Percentiles rank a stretch among this genome's conserved stretches.
phyloP scores from a whole-genome alignment of 2,329 filamentous ascomycete species.

The Epichloe typhina region DNA sequence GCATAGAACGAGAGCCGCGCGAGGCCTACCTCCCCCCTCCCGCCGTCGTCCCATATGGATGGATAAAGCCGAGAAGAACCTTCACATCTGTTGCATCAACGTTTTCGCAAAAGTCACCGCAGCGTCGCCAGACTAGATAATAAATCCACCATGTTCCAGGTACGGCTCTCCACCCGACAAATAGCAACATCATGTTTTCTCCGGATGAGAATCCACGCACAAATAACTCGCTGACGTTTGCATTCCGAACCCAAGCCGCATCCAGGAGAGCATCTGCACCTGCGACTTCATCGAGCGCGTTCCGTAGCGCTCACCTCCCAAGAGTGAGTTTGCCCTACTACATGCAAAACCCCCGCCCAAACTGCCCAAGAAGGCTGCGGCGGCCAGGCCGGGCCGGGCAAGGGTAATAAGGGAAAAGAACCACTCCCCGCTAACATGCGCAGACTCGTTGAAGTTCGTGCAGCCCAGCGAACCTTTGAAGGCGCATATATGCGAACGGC shows the following conservation, averaged over 20 bases:
- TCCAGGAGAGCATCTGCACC: conserved; percentile 60
- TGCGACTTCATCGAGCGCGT: conserved; percentile 72
- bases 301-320: conserved; percentile 69
- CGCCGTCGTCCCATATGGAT: too few relatives aligned
- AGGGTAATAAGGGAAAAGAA: too few relatives aligned
- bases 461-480: conserved; percentile 91
- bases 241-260: conserved; percentile 32
- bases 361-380: too few relatives aligned
- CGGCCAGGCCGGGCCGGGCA: too few relatives aligned
- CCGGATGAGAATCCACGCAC: not conserved
- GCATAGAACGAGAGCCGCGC: not conserved
- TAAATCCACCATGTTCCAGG: conserved; percentile 9
- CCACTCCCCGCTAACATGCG: not conserved
- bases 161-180: not conserved
- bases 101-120: not conserved
- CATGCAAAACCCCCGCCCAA: too few relatives aligned
- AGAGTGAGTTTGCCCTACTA: conserved; percentile 34
- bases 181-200: too few relatives aligned
- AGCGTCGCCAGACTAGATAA: too few relatives aligned
- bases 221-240: too few relatives aligned
- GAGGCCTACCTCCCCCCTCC: too few relatives aligned
- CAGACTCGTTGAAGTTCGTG: conserved; percentile 81
- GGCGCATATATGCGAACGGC: conserved; percentile 93
- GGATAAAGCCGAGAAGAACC: not conserved
- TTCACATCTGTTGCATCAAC: not conserved